phyloP scores from a whole-genome alignment of 2,329 filamentous ascomycete genomes.

The Phialophora macrospora region DNA sequence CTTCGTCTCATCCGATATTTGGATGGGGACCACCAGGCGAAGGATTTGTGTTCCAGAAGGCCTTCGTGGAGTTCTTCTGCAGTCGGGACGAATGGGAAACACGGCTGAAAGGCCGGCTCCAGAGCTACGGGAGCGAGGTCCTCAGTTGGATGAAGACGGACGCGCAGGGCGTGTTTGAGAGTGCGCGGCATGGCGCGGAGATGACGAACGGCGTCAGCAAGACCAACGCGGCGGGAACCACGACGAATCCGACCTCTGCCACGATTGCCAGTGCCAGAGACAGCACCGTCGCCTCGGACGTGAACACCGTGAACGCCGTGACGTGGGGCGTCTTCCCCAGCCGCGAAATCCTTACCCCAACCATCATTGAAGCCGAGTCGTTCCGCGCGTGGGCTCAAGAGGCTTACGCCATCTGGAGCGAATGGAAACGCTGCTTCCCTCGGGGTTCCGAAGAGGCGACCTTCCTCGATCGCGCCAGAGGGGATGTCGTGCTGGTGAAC shows the following conservation, averaged over 20 bases:
- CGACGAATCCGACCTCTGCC: constrained; percentile 1
- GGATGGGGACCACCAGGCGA: constrained; percentile 87
- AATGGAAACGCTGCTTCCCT: constrained; percentile 91
- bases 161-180: constrained; percentile 74
- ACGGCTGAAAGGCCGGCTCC: constrained; percentile 66
- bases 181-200: constrained; percentile 42
- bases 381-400: constrained; percentile 95
- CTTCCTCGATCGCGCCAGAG: constrained; percentile 69
- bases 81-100: constrained; percentile 71
- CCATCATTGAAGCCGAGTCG: constrained; percentile 93
- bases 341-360: constrained; percentile 94
- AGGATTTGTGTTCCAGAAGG: constrained; percentile 97
- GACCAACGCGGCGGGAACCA: not conserved
- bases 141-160: constrained; percentile 91
- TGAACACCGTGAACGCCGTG: constrained; percentile 80
- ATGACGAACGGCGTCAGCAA: not conserved
- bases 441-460: constrained; percentile 71
- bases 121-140: constrained; percentile 63
- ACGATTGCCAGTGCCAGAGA: not conserved
- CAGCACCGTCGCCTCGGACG: constrained; percentile 35
- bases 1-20: constrained; percentile 76
- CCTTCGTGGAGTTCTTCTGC: constrained; percentile 96
- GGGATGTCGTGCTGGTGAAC: constrained; percentile 87
- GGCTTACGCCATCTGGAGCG: constrained; percentile 91
- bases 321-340: constrained; percentile 96